Percentiles rank a stretch among this genome's conserved stretches.
Evolutionary conservation across 345 rosid genomes (phyloP).

Genomic region (Gossypium longicalyx): DNA sequence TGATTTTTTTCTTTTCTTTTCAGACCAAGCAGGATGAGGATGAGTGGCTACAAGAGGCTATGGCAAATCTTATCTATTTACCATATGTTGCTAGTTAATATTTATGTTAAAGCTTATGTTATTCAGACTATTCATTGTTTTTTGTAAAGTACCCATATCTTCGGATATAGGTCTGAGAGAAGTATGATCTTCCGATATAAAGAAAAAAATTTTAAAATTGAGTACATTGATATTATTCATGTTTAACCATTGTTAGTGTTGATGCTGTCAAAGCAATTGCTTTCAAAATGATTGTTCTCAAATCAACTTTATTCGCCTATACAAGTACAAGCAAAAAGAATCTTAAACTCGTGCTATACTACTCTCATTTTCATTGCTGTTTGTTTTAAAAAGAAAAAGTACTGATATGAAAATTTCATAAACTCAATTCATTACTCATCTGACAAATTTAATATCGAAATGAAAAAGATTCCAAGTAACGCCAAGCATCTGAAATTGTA

Average conservation of each 20-base stretch:
- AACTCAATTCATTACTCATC: not conserved
- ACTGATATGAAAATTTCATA: not conserved
- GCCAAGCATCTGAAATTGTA: no score
- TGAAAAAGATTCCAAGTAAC: no score
- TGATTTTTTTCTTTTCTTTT: not conserved
- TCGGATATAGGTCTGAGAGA: not conserved
- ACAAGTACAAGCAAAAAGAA: not conserved
- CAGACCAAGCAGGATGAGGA: conserved; percentile 61
- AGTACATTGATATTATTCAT: no score
- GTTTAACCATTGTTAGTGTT: conserved; percentile 1
- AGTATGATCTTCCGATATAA: not conserved
- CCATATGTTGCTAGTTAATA: conserved; percentile 45
- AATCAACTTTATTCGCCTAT: not conserved
- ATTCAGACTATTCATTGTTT: not conserved
- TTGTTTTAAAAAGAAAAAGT: no score
- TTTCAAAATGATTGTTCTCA: conserved; percentile 1
- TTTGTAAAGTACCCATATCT: not conserved
- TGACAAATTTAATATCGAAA: no score
- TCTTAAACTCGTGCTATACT: not conserved
- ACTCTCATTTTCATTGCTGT: not conserved
- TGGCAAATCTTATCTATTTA: conserved; percentile 56
- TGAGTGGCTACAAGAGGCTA: conserved; percentile 78
- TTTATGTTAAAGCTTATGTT: not conserved
- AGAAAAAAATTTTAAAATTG: no score
- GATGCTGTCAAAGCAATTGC: not conserved